These are phyloP conservation scores for Deinandra increscens DNA, from an alignment of 129 eudicot species.

Conservation along the genomic window DNA sequence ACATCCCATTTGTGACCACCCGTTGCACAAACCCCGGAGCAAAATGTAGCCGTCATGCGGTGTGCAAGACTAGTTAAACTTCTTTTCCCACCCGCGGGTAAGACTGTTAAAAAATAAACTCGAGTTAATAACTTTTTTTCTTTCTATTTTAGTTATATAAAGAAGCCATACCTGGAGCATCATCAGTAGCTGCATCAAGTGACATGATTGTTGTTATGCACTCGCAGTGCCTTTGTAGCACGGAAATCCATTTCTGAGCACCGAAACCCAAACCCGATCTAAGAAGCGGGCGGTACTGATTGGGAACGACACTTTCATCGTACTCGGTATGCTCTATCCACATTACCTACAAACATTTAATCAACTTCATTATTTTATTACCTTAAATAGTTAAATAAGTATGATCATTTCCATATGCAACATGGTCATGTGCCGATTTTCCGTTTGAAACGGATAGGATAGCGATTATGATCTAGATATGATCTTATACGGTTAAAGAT, in stretches of 20 bases:
- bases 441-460: too few species aligned
- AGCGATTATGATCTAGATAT: neutral
- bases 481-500: neutral
- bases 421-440: too few species aligned
- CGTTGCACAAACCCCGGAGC: slow-evolving; percentile 75
- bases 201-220: slow-evolving; percentile 49
- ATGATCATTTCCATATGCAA: too few species aligned
- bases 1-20: slow-evolving; percentile 64
- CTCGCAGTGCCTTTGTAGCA: slow-evolving; percentile 69
- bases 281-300: slow-evolving; percentile 54
- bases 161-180: slow-evolving; percentile 45
- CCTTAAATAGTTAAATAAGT: neutral
- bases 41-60: slow-evolving; percentile 71
- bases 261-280: slow-evolving; percentile 81
- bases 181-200: slow-evolving; percentile 41
- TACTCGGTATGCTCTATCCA: slow-evolving; percentile 89
- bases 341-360: slow-evolving; percentile 46
- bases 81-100: slow-evolving; percentile 53
- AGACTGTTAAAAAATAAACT: slow-evolving; percentile 27
- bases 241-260: slow-evolving; percentile 73
- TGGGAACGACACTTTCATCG: slow-evolving; percentile 56
- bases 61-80: slow-evolving; percentile 63
- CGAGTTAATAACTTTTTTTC: neutral
- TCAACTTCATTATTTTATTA: neutral
- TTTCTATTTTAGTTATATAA: neutral